Evolutionary conservation across 1,139 yeast species (phyloP).

Genomic region (Saccharomycopsis phalli): DNA sequence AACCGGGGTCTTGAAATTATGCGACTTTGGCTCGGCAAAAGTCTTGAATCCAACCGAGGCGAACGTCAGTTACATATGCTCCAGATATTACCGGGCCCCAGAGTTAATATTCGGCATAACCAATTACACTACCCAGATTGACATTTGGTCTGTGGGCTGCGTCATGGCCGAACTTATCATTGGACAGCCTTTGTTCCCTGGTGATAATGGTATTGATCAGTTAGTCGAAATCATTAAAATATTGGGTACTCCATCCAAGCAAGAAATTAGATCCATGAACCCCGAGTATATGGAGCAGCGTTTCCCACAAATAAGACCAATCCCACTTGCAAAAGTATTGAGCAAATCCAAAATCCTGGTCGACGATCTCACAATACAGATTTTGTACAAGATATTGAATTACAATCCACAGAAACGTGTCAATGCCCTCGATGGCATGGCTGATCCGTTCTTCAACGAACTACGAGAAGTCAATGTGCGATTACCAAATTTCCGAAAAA

Average conservation of each 20-base stretch:
- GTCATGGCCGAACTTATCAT: slow-evolving; percentile 94
- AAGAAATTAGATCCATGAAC: slow-evolving; percentile 90
- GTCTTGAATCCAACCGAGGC: slow-evolving; percentile 84
- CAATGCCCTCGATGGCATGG: slow-evolving; percentile 59
- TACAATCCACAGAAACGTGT: slow-evolving; percentile 71
- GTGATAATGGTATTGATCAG: slow-evolving; percentile 96
- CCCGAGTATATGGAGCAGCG: slow-evolving; percentile 97
- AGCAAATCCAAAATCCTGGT: slow-evolving; percentile 34
- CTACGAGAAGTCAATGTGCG: slow-evolving; percentile 46
- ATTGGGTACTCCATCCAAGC: slow-evolving; percentile 89
- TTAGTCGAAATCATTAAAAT: slow-evolving; percentile 93
- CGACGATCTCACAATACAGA: slow-evolving; percentile 21
- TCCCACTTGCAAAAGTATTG: slow-evolving; percentile 79
- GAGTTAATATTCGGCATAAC: slow-evolving; percentile 88
- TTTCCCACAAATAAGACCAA: slow-evolving; percentile 93
- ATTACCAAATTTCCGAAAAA: slow-evolving; percentile 36
- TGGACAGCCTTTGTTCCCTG: slow-evolving; percentile 96
- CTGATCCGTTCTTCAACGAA: slow-evolving; percentile 71
- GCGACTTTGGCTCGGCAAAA: slow-evolving; percentile 99
- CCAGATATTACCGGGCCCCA: slow-evolving; percentile 93
- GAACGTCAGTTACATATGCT: slow-evolving; percentile 91
- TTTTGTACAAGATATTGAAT: slow-evolving; percentile 27
- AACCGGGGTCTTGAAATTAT: slow-evolving; percentile 74
- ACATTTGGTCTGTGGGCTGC: slow-evolving; percentile 97
- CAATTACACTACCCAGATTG: slow-evolving; percentile 92